Evolutionary conservation across 1,284 basidiomycete genomes (phyloP).

Genomic region (Rhodotorula sp.): DNA sequence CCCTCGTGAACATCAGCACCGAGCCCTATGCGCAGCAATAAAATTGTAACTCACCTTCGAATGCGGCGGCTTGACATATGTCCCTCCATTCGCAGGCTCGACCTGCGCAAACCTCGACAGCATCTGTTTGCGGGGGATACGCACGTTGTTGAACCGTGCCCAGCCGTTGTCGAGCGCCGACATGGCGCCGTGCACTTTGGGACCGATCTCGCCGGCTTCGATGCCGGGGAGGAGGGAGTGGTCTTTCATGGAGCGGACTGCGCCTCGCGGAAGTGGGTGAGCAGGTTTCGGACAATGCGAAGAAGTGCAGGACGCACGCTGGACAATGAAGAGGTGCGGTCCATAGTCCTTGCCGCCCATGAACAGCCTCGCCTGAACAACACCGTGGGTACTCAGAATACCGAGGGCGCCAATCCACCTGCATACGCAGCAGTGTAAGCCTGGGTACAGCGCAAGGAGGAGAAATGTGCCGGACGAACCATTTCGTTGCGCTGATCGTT

Average conservation of each 20-base stretch:
- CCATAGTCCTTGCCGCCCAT: constrained; percentile 66
- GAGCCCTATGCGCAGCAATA: not conserved
- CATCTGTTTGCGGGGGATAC: constrained; percentile 73
- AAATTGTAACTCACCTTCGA: constrained; percentile 53
- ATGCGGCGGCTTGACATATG: constrained; percentile 68
- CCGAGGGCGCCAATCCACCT: constrained; percentile 76
- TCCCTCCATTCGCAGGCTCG: constrained; percentile 59
- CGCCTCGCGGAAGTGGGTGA: not conserved
- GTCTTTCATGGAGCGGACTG: constrained; percentile 60
- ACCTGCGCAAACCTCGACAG: constrained; percentile 71
- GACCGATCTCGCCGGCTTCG: constrained; percentile 72
- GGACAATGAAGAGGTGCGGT: constrained; percentile 74
- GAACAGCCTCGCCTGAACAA: constrained; percentile 73
- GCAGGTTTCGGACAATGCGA: not conserved
- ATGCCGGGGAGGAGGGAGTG: constrained; percentile 66
- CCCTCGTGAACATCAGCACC: not conserved
- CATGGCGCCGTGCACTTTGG: constrained; percentile 62
- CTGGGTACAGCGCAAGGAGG: not conserved
- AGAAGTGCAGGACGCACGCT: constrained; percentile 44
- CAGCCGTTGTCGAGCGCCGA: constrained; percentile 68
- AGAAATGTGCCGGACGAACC: constrained; percentile 60
- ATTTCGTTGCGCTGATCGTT: constrained; percentile 72
- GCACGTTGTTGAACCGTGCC: constrained; percentile 63
- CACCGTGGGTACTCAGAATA: constrained; percentile 71
- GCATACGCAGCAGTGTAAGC: not conserved